Conservation (phyloP, 2,329 filamentous ascomycete species). For the Cadophora gregata region DNA sequence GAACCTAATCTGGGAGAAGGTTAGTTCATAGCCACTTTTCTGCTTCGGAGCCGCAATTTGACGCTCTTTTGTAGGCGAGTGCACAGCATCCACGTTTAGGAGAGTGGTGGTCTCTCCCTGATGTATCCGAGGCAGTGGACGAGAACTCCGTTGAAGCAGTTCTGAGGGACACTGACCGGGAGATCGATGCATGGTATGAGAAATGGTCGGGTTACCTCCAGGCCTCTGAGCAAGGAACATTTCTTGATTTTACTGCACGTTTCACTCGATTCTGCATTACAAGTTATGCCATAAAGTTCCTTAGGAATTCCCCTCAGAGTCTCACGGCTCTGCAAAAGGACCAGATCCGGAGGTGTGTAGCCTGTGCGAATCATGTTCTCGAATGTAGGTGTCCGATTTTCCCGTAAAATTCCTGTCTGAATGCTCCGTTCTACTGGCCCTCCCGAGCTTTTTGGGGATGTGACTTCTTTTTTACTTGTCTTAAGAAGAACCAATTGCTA, state of each 20-base stretch:
- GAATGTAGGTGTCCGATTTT: neutral
- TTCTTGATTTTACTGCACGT: constrained; percentile 22
- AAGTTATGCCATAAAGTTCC: constrained; percentile 24
- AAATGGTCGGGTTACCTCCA: constrained; percentile 24
- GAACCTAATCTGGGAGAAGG: constrained; percentile 25
- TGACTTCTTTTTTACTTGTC: neutral
- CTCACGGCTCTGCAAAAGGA: constrained; percentile 13
- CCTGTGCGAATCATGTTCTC: constrained; percentile 23
- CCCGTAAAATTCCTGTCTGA: neutral
- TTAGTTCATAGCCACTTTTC: too few species aligned
- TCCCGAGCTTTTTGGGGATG: neutral
- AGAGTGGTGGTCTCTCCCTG: constrained; percentile 27
- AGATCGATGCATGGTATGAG: constrained; percentile 22
- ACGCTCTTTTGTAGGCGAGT: too few species aligned
- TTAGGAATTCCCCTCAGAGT: constrained; percentile 16
- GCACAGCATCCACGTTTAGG: constrained; percentile 22
- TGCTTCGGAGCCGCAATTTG: too few species aligned
- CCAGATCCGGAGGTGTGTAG: constrained; percentile 20
- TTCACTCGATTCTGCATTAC: constrained; percentile 28
- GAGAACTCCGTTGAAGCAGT: constrained; percentile 21
- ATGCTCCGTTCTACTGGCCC: too few species aligned
- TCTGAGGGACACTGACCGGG: constrained; percentile 19
- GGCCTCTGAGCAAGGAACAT: constrained; percentile 11
- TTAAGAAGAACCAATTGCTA: neutral
- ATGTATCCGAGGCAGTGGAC: constrained; percentile 18